Conservation (phyloP, 768 basidiomycete genomes). For the Tulasnella sp. region DNA sequence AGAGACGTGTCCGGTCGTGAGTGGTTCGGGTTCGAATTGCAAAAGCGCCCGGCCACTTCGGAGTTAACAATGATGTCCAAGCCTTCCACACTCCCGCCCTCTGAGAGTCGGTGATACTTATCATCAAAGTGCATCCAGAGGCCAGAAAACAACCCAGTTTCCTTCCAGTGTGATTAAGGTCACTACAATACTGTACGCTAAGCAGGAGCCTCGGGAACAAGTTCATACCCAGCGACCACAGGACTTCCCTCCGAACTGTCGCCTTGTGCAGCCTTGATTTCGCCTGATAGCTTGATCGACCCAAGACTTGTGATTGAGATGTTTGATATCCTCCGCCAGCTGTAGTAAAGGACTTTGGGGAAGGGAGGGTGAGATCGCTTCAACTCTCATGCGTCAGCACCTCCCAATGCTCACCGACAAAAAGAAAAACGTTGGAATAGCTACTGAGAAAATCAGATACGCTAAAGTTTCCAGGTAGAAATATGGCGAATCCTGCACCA, state of each 20-base stretch:
- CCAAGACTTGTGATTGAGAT: neutral
- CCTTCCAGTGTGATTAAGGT: neutral
- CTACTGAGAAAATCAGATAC: conserved; percentile 12
- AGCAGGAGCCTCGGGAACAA: neutral
- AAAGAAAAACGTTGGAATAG: conserved; percentile 26
- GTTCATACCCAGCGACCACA: neutral
- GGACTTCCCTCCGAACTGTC: neutral
- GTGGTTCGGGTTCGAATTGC: neutral
- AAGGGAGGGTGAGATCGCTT: neutral
- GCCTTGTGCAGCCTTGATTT: neutral
- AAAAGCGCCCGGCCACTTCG: neutral
- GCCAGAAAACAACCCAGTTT: neutral
- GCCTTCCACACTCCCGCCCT: neutral
- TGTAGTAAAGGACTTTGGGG: neutral
- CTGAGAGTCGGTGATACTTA: neutral
- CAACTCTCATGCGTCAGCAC: too few species aligned
- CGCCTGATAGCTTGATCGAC: neutral
- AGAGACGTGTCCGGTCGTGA: neutral
- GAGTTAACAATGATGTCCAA: neutral
- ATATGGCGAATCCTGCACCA: conserved; percentile 20
- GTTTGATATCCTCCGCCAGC: neutral
- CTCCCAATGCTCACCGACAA: conserved; percentile 13
- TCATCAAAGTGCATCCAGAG: neutral
- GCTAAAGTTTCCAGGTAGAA: conserved; percentile 23
- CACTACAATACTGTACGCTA: neutral